These are phyloP conservation scores for Cytospora piceae DNA, from an alignment of 2,329 filamentous ascomycete species.

Conservation along the genomic window DNA sequence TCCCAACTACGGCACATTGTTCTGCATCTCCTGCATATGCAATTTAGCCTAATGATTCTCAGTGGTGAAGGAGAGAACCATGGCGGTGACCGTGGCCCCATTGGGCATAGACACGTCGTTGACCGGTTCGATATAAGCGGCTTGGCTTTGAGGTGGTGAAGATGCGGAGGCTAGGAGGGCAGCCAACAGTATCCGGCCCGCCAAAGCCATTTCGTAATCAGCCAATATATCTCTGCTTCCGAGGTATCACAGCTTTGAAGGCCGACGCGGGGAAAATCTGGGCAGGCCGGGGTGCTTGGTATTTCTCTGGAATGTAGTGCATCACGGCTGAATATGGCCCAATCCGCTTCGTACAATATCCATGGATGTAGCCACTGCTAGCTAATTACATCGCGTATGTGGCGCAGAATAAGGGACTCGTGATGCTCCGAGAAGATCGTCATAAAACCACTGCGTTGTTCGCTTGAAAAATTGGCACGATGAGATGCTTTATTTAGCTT, in stretches of 20 bases:
- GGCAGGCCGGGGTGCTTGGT: background rate
- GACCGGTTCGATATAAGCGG: background rate
- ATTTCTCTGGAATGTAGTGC: background rate
- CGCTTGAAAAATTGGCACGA: background rate
- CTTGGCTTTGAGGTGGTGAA: conserved; percentile 7
- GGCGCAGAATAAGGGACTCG: background rate
- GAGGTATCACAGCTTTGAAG: conserved; percentile 8
- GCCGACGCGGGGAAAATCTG: conserved; percentile 1
- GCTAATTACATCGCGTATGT: background rate
- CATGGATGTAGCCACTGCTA: background rate
- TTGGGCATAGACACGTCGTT: conserved; percentile 25
- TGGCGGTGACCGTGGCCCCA: conserved; percentile 26
- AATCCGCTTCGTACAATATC: background rate
- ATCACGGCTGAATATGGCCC: background rate
- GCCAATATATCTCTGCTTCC: conserved; percentile 20
- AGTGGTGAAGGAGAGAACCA: background rate
- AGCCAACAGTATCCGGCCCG: conserved; percentile 18
- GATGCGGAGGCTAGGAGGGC: background rate
- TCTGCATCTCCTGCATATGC: background rate
- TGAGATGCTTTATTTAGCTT: background rate
- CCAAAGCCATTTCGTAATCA: conserved; percentile 10
- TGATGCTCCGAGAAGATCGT: background rate
- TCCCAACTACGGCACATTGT: background rate
- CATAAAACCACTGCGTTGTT: background rate
- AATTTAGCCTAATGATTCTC: background rate